These are phyloP conservation scores for Zygoascus flipseniorum DNA, from an alignment of 805 yeast genomes.

Conservation along the genomic window DNA sequence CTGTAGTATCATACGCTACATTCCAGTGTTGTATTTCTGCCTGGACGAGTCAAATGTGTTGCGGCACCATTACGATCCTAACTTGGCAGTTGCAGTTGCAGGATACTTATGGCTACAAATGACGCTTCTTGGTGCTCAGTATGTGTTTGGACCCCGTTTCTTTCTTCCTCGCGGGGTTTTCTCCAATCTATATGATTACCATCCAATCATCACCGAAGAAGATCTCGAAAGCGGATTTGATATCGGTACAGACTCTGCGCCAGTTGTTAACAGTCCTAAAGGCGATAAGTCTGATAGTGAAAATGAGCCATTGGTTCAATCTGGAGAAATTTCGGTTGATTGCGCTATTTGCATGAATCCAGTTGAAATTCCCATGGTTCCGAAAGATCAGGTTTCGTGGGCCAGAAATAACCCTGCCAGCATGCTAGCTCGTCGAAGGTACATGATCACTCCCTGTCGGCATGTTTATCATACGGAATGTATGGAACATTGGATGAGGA, in stretches of 20 bases:
- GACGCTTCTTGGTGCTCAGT: slow-evolving; percentile 50
- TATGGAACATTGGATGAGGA: slow-evolving; percentile 87
- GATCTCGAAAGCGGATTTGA: slow-evolving; percentile 50
- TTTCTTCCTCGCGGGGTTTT: slow-evolving; percentile 66
- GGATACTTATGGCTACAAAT: slow-evolving; percentile 59
- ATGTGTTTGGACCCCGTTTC: slow-evolving; percentile 68
- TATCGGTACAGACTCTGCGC: slow-evolving; percentile 3
- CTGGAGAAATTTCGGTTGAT: slow-evolving; percentile 42
- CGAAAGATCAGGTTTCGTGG: slow-evolving; percentile 15
- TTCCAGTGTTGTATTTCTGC: slow-evolving; percentile 60
- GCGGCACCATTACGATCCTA: slow-evolving; percentile 56
- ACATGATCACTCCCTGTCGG: slow-evolving; percentile 72
- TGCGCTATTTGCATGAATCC: slow-evolving; percentile 89
- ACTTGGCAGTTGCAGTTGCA: slow-evolving; percentile 38
- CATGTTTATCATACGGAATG: slow-evolving; percentile 90
- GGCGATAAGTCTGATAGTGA: not conserved
- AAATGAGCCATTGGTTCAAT: not conserved
- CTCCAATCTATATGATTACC: slow-evolving; percentile 82
- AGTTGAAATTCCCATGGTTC: slow-evolving; percentile 39
- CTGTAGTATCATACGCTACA: slow-evolving; percentile 49
- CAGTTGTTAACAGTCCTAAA: not conserved
- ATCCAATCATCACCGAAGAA: slow-evolving; percentile 49
- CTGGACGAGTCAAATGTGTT: slow-evolving; percentile 49
- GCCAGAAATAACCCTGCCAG: slow-evolving; percentile 22
- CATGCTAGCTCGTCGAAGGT: slow-evolving; percentile 27